Base-by-base conservation (phyloP, 2,329 filamentous ascomycete species). In the Lecanosticta acicola region DNA sequence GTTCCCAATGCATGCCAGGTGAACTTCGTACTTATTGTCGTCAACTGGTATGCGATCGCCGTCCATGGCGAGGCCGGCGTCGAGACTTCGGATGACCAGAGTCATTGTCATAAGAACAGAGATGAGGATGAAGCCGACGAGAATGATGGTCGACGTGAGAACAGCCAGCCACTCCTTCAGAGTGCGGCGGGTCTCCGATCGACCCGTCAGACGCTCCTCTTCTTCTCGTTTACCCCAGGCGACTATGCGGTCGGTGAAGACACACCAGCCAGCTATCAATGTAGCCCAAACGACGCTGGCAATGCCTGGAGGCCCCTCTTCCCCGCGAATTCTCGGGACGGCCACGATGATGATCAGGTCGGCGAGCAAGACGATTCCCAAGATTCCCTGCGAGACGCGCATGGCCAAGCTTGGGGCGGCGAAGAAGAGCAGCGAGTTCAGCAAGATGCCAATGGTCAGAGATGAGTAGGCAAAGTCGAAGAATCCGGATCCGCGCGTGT, bases 231-330 rank as follows among this genome's bases (percentile, higher is more conserved):
- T 97, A 46, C 91, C 93, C 85, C 88, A 94, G 59, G 85, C 78
- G 7, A 98, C 93, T 3, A 86, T 81, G 39, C 84, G 78, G 61
- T 95, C 91, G 5, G 84, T 86, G 7, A 84, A 59, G 16, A 96
- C 73, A 18, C 85, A 85, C 81, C 88, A 97, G 2, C 85, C 65
- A 29, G 84, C 79, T 63, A 94, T 87, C 37, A 93, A 54, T 2
- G 88, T 74, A 14, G 87, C 86, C 90, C 86, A 96, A 13, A 87
- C 70, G 2, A 91, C 85, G 34, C 86, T 93, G 8, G 80, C 81
- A 45, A 93, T 85, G n/a, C 93, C 93, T 1, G 93, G 83, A 84
- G 89, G 94, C 24, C 87, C 84, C 67, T 97, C 91, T 65, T 96
- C 89, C 16, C 84, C 74, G 11, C 91, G 79, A 13, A 91, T 77